Percentiles rank a stretch among this genome's conserved stretches.
Evolutionary conservation across 2,329 filamentous ascomycete genomes (phyloP).

Genomic region (Botrytis byssoidea): DNA sequence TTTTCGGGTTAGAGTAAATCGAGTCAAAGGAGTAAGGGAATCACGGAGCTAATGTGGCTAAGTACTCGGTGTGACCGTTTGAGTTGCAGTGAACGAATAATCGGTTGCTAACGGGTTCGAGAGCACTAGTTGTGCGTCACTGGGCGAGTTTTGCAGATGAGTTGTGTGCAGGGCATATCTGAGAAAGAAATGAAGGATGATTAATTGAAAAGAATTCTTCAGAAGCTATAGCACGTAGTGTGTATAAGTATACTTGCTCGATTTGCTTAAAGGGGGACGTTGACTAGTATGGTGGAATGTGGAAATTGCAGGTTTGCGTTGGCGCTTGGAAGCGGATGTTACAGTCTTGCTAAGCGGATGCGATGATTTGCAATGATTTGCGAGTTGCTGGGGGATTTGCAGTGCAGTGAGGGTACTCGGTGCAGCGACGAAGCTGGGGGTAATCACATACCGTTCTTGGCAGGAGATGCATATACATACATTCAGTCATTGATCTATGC

Average conservation of each 20-base stretch:
- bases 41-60: background rate
- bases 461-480: background rate
- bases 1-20: background rate
- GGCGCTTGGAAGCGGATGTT: background rate
- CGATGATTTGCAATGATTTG: background rate
- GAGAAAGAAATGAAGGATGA: background rate
- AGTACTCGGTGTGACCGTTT: conserved; percentile 8
- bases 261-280: background rate
- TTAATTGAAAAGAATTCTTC: background rate
- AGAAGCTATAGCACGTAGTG: background rate
- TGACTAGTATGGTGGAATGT: background rate
- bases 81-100: background rate
- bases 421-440: conserved; percentile 5
- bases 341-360: background rate
- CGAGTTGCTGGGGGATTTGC: background rate
- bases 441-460: background rate
- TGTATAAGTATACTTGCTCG: background rate
- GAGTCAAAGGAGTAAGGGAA: background rate
- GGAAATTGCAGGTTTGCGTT: background rate
- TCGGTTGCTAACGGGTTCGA: background rate
- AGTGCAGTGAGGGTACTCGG: background rate
- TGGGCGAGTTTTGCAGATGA: background rate
- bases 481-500: background rate
- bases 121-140: background rate
- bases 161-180: background rate